phyloP scores from a whole-genome alignment of 495 filamentous ascomycete genomes.

The Neurospora africana region DNA sequence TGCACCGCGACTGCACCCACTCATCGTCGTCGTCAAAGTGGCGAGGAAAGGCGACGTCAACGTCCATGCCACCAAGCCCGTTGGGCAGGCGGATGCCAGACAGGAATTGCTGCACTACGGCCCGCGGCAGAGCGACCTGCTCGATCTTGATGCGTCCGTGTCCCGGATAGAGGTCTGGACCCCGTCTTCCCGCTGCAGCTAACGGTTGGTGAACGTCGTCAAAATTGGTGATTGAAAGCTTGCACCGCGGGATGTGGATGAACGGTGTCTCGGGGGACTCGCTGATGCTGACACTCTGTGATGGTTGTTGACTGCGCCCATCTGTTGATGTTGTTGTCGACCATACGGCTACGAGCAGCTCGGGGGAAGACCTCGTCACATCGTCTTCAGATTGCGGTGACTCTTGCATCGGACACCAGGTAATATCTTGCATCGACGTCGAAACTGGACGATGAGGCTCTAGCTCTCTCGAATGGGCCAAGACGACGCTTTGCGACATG shows the following conservation, averaged over 20 bases:
- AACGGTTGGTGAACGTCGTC: not conserved
- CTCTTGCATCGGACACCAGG: not conserved
- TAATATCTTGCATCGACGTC: not conserved
- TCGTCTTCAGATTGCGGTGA: not conserved
- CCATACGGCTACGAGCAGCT: constrained; percentile 3
- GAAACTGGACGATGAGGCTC: not conserved
- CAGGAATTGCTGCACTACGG: constrained; percentile 10
- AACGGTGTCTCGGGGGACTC: not conserved
- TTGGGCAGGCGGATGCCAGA: constrained; percentile 3
- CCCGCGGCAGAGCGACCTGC: constrained; percentile 11
- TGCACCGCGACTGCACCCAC: constrained; percentile 21
- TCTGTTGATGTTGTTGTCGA: not conserved
- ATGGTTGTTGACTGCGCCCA: not conserved
- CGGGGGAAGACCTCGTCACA: not conserved
- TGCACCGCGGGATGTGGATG: constrained; percentile 19
- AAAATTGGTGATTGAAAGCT: constrained; percentile 7
- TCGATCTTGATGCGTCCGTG: constrained; percentile 5
- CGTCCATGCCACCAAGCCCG: not conserved
- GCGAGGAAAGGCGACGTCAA: not conserved
- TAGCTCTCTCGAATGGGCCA: not conserved
- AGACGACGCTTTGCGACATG: not conserved
- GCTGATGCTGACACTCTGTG: not conserved
- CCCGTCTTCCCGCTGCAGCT: not conserved
- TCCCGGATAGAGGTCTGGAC: not conserved
- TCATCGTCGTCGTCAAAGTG: constrained; percentile 21